Base-by-base conservation (phyloP, 768 basidiomycete species). In the Rhodosporidiobolus sp. region DNA sequence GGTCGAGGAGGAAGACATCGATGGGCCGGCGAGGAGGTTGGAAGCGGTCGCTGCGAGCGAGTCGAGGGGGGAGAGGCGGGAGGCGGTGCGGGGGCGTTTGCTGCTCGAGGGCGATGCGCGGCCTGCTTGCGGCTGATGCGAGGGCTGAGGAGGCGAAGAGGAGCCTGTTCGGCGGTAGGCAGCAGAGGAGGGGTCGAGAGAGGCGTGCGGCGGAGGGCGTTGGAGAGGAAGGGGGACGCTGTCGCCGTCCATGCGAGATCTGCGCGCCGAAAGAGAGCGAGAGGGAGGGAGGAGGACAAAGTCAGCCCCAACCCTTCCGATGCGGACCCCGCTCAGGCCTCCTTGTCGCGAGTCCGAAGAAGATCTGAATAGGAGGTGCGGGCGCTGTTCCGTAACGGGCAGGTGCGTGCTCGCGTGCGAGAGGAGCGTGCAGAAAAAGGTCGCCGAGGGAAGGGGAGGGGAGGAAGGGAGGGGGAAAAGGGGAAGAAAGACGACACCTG, bases 41-140 rank as follows among this genome's bases (percentile, higher is more conserved):
- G 57, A n/a, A 0, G 71, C 71, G 7, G 71, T 68, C 0, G 56
- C 28, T 0, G 66, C 71, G 62, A 72, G 71, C 20, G 71, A 72
- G 0, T 72, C 66, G 57, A 72, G 66, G 0, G 71, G 48, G 0
- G 62, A 54, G 4, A 28, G 60, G 1, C 35, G 12, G 0, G n/a
- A n/a, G n/a, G 38, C 38, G 38, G 50, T 72, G 4, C 71, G 38
- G 2, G 61, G 56, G 3, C 71, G 71, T 53, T 72, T 72, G 52
- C 34, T 59, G 1, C 28, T 2, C 12, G 56, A 28, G 16, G 70
- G 59, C 22, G 65, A 58, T 2, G 17, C 22, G 3, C 67, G 59
- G 12, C 55, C 50, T 10, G 46, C 50, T n/a, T 26, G 30, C n/a
- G 16, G 45, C 30, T 1, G 28, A n/a, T n/a, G n/a, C n/a, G n/a